Percentiles rank a stretch among this genome's conserved stretches.
These are phyloP conservation scores for Blastocystis sp. DNA, from an alignment of 352 stramenopile genomes.

Conservation along the genomic window DNA sequence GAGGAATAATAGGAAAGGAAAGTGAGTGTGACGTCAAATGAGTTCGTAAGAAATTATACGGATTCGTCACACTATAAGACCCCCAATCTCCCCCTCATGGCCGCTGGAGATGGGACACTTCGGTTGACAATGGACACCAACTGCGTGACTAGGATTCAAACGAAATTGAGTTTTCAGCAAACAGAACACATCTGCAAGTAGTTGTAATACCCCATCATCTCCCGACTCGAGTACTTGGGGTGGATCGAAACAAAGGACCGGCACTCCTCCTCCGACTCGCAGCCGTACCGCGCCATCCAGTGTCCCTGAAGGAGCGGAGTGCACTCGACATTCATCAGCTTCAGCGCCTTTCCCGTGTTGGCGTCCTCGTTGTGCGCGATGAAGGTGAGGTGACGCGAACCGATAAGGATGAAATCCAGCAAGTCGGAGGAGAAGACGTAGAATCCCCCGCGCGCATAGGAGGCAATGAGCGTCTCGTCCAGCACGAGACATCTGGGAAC, in stretches of 20 bases:
- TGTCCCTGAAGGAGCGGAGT: neutral
- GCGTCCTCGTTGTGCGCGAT: neutral
- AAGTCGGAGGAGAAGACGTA: constrained; percentile 1
- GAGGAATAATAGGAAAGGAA: neutral
- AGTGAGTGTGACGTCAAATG: too few species aligned
- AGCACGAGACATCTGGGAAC: neutral
- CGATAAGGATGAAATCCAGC: neutral
- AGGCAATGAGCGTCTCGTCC: neutral
- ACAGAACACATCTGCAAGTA: too few species aligned
- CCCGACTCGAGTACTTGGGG: neutral
- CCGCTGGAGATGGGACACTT: too few species aligned
- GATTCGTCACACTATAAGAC: too few species aligned
- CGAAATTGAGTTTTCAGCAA: too few species aligned
- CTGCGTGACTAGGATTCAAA: too few species aligned
- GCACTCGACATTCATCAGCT: neutral
- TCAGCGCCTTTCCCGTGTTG: constrained; percentile 3
- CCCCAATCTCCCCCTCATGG: too few species aligned
- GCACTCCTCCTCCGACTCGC: neutral
- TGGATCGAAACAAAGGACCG: neutral
- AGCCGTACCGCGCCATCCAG: neutral
- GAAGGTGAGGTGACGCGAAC: neutral
- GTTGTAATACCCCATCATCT: neutral
- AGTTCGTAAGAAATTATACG: too few species aligned
- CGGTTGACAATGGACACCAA: too few species aligned
- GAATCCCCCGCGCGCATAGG: constrained; percentile 18